A percentile compares a stretch with the other conserved stretches of the same genome.
Evolutionary conservation across 2,329 filamentous ascomycete genomes (phyloP).

Genomic region (Sporothrix pallida): DNA sequence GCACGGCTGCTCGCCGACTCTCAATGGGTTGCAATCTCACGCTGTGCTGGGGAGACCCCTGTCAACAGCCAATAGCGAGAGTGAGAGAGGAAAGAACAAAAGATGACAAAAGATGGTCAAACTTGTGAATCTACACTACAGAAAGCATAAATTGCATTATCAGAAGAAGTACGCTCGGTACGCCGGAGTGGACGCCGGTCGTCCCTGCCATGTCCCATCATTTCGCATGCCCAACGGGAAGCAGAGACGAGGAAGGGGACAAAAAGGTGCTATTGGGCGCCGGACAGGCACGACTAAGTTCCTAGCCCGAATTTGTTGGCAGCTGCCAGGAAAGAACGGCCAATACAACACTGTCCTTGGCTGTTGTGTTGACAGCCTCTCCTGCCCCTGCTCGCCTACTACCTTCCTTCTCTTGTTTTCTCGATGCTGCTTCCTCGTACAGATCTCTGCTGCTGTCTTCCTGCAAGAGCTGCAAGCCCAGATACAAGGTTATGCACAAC

Average conservation of each 20-base stretch:
- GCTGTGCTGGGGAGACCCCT: background rate
- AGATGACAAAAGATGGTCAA: conserved; percentile 1
- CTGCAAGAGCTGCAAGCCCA: background rate
- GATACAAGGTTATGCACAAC: background rate
- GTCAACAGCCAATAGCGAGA: conserved; percentile 1
- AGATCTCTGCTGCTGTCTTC: background rate
- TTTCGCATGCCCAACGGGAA: background rate
- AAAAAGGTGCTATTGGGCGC: conserved; percentile 14
- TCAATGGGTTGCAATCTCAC: conserved; percentile 23
- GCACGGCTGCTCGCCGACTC: background rate
- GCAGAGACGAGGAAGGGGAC: background rate
- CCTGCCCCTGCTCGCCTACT: background rate
- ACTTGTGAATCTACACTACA: background rate
- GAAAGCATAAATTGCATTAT: conserved; percentile 3
- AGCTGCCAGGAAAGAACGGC: background rate
- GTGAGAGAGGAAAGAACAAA: background rate
- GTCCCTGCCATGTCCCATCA: background rate
- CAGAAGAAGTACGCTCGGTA: background rate
- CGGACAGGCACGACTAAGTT: background rate
- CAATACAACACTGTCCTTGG: background rate
- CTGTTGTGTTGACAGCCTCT: background rate
- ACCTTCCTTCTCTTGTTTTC: background rate
- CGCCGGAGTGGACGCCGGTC: background rate
- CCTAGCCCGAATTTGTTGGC: background rate
- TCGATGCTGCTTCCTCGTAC: conserved; percentile 20